A percentile compares a stretch with the other conserved stretches of the same genome.
These are phyloP conservation scores for Oidium heveae DNA, from an alignment of 2,329 filamentous ascomycete species.

Conservation along the genomic window DNA sequence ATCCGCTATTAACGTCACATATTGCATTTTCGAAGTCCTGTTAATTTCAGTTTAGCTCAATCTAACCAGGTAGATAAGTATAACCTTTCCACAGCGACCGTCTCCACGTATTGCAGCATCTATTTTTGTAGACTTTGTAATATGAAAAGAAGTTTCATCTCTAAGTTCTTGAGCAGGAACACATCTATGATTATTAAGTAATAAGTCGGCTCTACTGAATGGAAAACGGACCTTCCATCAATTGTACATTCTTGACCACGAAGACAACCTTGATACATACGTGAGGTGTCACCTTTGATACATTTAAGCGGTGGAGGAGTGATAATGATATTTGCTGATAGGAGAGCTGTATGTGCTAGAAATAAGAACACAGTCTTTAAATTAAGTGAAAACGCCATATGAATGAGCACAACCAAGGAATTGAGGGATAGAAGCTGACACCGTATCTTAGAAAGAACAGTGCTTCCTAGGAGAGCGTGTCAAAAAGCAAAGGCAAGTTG, in stretches of 20 bases:
- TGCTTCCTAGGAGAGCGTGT: too few relatives aligned
- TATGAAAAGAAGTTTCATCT: conserved; percentile 4
- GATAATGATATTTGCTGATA: conserved; percentile 23
- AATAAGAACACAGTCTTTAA: neutral
- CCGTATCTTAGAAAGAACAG: too few relatives aligned
- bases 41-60: conserved; percentile 1
- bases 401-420: too few relatives aligned
- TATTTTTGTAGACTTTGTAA: neutral
- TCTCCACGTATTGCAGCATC: conserved; percentile 6
- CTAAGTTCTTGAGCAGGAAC: conserved; percentile 3
- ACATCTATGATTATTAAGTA: conserved; percentile 6
- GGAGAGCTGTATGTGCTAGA: conserved; percentile 14
- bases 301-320: conserved; percentile 20
- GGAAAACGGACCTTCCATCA: conserved; percentile 7
- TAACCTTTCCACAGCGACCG: conserved; percentile 11
- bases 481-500: too few relatives aligned
- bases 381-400: too few relatives aligned
- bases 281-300: conserved; percentile 9
- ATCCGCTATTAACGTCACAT: conserved; percentile 10
- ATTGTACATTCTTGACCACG: conserved; percentile 11
- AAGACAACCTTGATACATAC: conserved; percentile 13
- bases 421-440: too few relatives aligned
- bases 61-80: neutral
- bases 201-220: neutral
- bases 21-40: conserved; percentile 9